A percentile compares a stretch with the other conserved stretches of the same genome.
phyloP scores from a whole-genome alignment of 2,329 filamentous ascomycete species.

The Fusarium sp. region DNA sequence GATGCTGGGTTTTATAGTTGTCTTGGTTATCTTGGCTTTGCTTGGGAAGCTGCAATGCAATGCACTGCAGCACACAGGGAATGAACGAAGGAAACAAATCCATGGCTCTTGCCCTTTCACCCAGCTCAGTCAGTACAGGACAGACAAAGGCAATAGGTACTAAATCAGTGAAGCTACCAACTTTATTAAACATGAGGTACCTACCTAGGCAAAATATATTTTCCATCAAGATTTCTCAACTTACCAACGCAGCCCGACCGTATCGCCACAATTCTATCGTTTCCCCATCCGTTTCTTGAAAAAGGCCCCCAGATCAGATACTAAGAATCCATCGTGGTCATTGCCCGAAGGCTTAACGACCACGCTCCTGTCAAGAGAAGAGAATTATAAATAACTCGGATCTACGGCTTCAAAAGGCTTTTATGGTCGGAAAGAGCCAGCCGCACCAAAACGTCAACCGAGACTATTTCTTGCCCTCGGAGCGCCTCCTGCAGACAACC shows the following conservation, averaged over 20 bases:
- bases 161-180: no score
- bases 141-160: no score
- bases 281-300: no score
- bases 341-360: background rate
- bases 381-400: background rate
- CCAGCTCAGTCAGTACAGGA: no score
- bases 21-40: constrained; percentile 13
- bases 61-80: background rate
- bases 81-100: background rate
- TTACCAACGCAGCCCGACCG: no score
- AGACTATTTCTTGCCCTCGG: constrained; percentile 5
- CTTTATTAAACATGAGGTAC: no score
- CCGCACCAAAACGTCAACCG: constrained; percentile 27
- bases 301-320: background rate
- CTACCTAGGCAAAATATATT: no score
- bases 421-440: constrained; percentile 8
- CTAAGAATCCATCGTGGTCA: background rate
- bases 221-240: no score
- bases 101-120: background rate
- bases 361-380: constrained; percentile 1
- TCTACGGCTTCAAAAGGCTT: background rate
- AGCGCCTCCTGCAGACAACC: constrained; percentile 34
- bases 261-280: no score
- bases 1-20: constrained; percentile 1
- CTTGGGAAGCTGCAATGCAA: background rate